phyloP scores from a whole-genome alignment of 2,329 filamentous ascomycete species.

The Alternaria viburni region DNA sequence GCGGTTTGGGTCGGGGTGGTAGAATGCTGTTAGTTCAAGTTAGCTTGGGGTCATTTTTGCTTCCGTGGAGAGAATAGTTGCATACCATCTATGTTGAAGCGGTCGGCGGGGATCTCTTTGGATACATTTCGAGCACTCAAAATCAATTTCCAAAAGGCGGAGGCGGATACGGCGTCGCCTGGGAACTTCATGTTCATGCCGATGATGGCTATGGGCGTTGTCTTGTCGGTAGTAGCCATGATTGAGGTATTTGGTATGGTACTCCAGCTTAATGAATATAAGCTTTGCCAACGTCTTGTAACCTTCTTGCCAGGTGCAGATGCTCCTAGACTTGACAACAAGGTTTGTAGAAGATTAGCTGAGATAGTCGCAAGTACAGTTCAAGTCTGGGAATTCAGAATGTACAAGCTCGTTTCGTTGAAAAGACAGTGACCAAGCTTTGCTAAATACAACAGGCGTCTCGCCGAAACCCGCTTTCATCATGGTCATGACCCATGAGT shows the following conservation, averaged over 20 bases:
- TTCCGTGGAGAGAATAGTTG: background rate
- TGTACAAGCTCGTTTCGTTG: background rate
- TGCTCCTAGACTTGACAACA: background rate
- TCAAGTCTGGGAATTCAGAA: background rate
- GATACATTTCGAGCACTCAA: slow-evolving; percentile 3
- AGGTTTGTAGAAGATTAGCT: background rate
- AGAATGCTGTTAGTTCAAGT: background rate
- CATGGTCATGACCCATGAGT: background rate
- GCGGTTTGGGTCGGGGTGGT: slow-evolving; percentile 7
- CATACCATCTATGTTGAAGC: slow-evolving; percentile 18
- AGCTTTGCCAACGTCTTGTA: background rate
- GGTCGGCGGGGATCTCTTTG: slow-evolving; percentile 15
- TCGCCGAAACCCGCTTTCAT: background rate
- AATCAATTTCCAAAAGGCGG: slow-evolving; percentile 24
- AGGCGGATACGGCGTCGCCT: slow-evolving; percentile 12
- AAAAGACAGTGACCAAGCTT: background rate
- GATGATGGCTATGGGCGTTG: slow-evolving; percentile 12
- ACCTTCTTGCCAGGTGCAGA: background rate
- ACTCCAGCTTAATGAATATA: background rate
- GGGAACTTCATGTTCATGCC: slow-evolving; percentile 15
- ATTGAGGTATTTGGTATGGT: background rate
- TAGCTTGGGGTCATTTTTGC: background rate
- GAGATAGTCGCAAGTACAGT: background rate
- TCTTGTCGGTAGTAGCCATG: slow-evolving; percentile 1
- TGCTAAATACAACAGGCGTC: background rate